Base-by-base conservation (phyloP, 768 basidiomycete genomes). In the Podaxis sp. region DNA sequence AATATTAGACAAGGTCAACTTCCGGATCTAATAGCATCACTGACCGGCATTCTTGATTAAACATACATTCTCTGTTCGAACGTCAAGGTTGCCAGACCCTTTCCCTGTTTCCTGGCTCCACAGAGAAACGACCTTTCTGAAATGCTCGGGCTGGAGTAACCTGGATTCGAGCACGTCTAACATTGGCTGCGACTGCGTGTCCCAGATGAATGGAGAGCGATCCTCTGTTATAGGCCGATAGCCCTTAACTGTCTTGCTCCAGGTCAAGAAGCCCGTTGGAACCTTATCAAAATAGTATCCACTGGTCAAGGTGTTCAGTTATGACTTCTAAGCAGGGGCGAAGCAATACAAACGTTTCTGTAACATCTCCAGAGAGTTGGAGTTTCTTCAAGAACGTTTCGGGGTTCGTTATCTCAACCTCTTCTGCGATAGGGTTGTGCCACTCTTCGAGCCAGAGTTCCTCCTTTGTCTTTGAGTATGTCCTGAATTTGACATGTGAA, bases 31-130 rank as follows among this genome's bases (percentile, higher is more conserved):
- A 59, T 40, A 46, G 33, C 27, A 11, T 7, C 43, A 61, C 62
- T 60, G 69, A 80, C 76, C 76, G 49, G 80, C 64, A 64, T 73
- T 79, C 69, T 78, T 80, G 65, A 79, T 76, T 65, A 70, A 78
- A 8, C 67, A 68, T 52, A 76, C 72, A 67, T 84, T 81, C 53
- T 83, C 81, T 4, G 78, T 70, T 58, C 91, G 81, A 43, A 91
- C 68, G 55, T 90, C 88, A 5, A 86, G 76, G 50, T 73, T 73
- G 11, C 77, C 74, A 27, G 79, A 71, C 55, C 75, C 80, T 71
- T 82, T 85, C 60, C 80, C 82, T 25, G 90, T 90, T 73, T 96
- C 94, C 75, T 96, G 93, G 33, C 87, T 81, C 87, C 92, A 94
- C 9, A 92, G 79, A 11, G 75, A 71, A 24, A 83, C 78, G 17